Evolutionary conservation across 192 early-diverging fungal species (phyloP).

Genomic region (Podila horticola): DNA sequence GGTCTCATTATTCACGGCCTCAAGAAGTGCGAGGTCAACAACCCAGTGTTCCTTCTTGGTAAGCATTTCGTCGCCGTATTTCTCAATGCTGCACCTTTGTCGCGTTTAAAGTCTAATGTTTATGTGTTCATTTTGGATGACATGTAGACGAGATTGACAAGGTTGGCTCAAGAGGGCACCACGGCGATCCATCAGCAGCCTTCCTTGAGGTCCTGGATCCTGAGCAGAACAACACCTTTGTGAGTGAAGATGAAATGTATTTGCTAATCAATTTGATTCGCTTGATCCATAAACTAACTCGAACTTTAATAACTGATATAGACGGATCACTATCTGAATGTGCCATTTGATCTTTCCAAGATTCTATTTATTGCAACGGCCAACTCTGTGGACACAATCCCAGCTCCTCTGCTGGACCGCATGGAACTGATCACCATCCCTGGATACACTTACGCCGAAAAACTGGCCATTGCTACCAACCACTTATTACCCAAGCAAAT

Average conservation of each 20-base stretch:
- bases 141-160: constrained; percentile 82
- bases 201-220: constrained; percentile 86
- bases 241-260: background rate
- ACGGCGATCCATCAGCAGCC: constrained; percentile 81
- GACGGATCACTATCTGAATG: constrained; percentile 84
- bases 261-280: background rate
- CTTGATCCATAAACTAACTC: background rate
- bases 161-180: constrained; percentile 62
- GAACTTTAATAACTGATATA: background rate
- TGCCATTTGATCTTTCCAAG: constrained; percentile 68
- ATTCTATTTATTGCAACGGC: constrained; percentile 90
- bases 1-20: constrained; percentile 83
- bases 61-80: constrained; percentile 8
- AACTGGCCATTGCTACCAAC: constrained; percentile 76
- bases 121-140: background rate
- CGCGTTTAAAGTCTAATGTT: background rate
- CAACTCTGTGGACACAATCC: constrained; percentile 81
- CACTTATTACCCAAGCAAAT: constrained; percentile 84
- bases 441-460: constrained; percentile 89
- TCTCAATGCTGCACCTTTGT: background rate
- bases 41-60: constrained; percentile 84
- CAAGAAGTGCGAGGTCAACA: constrained; percentile 73
- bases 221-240: constrained; percentile 81
- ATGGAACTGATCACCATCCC: constrained; percentile 85
- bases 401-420: constrained; percentile 81